Evolutionary conservation across 2,329 filamentous ascomycete species (phyloP).

Genomic region (Bipolaris zeicola): DNA sequence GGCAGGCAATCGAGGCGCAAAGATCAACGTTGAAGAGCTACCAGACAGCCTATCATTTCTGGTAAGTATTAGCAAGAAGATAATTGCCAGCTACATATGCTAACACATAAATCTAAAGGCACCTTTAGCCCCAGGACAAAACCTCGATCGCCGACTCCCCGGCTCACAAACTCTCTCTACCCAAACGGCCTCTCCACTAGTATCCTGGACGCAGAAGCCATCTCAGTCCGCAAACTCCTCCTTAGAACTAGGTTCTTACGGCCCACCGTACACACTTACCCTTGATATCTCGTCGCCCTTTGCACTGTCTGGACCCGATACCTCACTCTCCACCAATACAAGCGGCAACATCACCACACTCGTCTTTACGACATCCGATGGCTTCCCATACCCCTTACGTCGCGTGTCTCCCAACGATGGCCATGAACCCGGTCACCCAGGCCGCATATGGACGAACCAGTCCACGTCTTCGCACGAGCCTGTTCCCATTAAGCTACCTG

Average conservation of each 20-base stretch:
- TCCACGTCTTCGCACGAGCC: constrained; percentile 54
- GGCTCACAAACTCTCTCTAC: constrained; percentile 8
- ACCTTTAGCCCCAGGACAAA: constrained; percentile 51
- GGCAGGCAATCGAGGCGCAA: constrained; percentile 48
- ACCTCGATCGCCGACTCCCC: constrained; percentile 49
- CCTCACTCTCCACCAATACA: constrained; percentile 39
- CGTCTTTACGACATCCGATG: constrained; percentile 49
- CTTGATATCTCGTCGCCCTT: constrained; percentile 52
- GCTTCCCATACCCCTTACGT: constrained; percentile 56
- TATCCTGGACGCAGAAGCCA: constrained; percentile 42
- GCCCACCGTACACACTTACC: constrained; percentile 54
- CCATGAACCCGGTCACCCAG: constrained; percentile 55
- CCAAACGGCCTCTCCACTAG: constrained; percentile 22
- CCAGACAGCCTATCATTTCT: constrained; percentile 48
- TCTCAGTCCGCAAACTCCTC: constrained; percentile 10
- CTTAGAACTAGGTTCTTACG: constrained; percentile 51
- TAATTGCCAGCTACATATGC: neutral
- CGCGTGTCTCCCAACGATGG: constrained; percentile 52
- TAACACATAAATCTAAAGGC: constrained; percentile 17
- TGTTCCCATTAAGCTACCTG: constrained; percentile 45
- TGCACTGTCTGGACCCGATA: constrained; percentile 52
- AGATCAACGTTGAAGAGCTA: constrained; percentile 35
- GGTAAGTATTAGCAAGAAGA: constrained; percentile 5
- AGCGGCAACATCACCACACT: constrained; percentile 39
- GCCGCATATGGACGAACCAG: constrained; percentile 59